Base-by-base conservation (phyloP, 2,329 filamentous ascomycete genomes). In the Orbilia javanica region DNA sequence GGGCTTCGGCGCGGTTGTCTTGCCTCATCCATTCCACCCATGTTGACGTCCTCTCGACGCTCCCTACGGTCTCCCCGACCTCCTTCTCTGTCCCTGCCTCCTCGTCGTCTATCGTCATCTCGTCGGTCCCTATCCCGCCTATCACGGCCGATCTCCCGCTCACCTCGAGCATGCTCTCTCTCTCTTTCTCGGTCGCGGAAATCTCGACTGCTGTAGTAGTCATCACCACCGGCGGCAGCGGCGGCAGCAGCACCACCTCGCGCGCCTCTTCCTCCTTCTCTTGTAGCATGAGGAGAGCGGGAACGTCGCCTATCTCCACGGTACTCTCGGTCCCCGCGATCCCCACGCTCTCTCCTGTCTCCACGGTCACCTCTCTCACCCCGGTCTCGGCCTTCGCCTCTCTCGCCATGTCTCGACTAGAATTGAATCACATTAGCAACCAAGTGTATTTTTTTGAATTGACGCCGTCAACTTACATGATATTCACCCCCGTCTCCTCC, bases 151-250 rank as follows among this genome's bases (percentile, higher is more conserved):
- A 80, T 74, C 18, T 82, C 85, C 66, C 81, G 73, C 36, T 82
- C 81, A 80, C 86, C 86, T 39, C 88, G 80, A 84, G 88, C 87
- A 79, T 91, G 87, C 79, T 94, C 92, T 83, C 91, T 88, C 83
- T 92, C 91, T 90, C 92, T 93, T 80, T 92, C 92, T 80, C 92
- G 88, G n/a, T 93, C 92, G 81, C 93, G 90, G 81, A 87, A 86
- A 72, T 87, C 85, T 79, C 91, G 87, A 73, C 91, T 88, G 80
- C 89, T 87, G 82, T 89, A 88, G 83, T 93, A 90, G 82, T 92
- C 95, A 92, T 85, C 94, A 89, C 82, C 94, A 89, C 82, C 46
- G 7, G 63, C 29, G 3, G 68, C 90, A 89, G 80, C 88, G 84
- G 80, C 87, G 71, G 75, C 88, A 82, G 87, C 85, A 52, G 87